These are phyloP conservation scores for Apophysomyces elegans DNA, from an alignment of 371 early-diverging fungal species.

Conservation along the genomic window DNA sequence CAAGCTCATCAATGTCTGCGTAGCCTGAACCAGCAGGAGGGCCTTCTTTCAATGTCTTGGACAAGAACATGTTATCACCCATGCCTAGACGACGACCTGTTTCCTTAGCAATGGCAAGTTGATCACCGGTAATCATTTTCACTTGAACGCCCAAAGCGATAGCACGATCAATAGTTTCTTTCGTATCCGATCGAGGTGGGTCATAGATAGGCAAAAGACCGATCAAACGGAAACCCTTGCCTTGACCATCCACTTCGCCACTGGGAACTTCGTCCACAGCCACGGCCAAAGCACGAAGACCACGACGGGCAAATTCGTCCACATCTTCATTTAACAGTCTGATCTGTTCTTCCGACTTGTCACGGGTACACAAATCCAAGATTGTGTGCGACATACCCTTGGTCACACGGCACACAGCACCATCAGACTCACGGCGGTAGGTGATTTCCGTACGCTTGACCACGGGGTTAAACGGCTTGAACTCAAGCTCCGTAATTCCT, in stretches of 20 bases:
- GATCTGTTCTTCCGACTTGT: slow-evolving; percentile 65
- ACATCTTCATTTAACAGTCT: slow-evolving; percentile 64
- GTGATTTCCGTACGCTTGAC: slow-evolving; percentile 88
- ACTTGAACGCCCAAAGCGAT: slow-evolving; percentile 87
- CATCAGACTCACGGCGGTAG: slow-evolving; percentile 62
- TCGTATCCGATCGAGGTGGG: slow-evolving; percentile 84
- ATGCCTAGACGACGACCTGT: slow-evolving; percentile 78
- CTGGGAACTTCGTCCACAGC: slow-evolving; percentile 68
- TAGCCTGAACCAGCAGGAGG: slow-evolving; percentile 74
- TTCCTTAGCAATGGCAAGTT: slow-evolving; percentile 89
- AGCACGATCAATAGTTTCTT: slow-evolving; percentile 85
- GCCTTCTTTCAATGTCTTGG: slow-evolving; percentile 75
- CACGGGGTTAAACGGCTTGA: slow-evolving; percentile 88
- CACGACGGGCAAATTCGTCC: slow-evolving; percentile 76
- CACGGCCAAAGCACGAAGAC: slow-evolving; percentile 85
- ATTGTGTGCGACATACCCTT: slow-evolving; percentile 81
- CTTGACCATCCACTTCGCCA: slow-evolving; percentile 47
- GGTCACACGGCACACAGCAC: slow-evolving; percentile 65
- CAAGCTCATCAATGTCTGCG: slow-evolving; percentile 76
- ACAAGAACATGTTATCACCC: slow-evolving; percentile 74
- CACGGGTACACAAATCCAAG: slow-evolving; percentile 68
- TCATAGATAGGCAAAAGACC: slow-evolving; percentile 85
- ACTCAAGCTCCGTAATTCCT: slow-evolving; percentile 69
- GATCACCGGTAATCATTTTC: slow-evolving; percentile 96
- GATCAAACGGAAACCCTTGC: slow-evolving; percentile 57